Evolutionary conservation across 2,329 filamentous ascomycete genomes (phyloP).

Genomic region (Aspergillus amoenus): DNA sequence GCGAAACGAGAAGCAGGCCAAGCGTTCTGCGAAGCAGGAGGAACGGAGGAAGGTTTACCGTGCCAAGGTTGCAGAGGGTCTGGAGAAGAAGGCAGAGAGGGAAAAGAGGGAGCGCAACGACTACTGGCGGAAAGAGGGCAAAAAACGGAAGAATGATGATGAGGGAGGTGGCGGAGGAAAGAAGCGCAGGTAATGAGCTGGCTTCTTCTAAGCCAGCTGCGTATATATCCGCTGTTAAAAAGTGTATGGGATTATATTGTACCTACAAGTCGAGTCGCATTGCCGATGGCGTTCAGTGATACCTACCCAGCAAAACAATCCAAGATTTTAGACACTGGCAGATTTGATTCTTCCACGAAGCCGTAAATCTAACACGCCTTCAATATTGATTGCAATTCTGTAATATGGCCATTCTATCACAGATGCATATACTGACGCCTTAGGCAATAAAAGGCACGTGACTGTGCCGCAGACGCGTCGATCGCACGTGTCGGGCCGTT

Average conservation of each 20-base stretch:
- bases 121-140: slow-evolving; percentile 88
- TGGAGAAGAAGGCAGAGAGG: slow-evolving; percentile 79
- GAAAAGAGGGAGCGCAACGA: slow-evolving; percentile 92
- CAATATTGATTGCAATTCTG: neutral
- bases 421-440: neutral
- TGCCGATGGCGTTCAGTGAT: slow-evolving; percentile 23
- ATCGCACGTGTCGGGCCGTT: slow-evolving; percentile 5
- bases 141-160: slow-evolving; percentile 64
- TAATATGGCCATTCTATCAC: neutral
- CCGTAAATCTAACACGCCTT: neutral
- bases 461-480: slow-evolving; percentile 35
- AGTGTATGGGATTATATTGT: slow-evolving; percentile 19
- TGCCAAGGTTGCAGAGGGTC: slow-evolving; percentile 76
- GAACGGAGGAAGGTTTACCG: slow-evolving; percentile 77
- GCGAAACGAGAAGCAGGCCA: slow-evolving; percentile 84
- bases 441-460: slow-evolving; percentile 25
- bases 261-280: slow-evolving; percentile 23
- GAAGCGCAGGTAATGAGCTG: slow-evolving; percentile 40
- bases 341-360: neutral
- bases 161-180: slow-evolving; percentile 52
- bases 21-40: slow-evolving; percentile 81
- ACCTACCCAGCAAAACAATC: slow-evolving; percentile 8
- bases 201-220: slow-evolving; percentile 20
- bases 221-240: slow-evolving; percentile 24
- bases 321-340: neutral